Percentiles rank a stretch among this genome's conserved stretches.
phyloP scores from a whole-genome alignment of 257 asterid species.

The Ophiorrhiza pumila region DNA sequence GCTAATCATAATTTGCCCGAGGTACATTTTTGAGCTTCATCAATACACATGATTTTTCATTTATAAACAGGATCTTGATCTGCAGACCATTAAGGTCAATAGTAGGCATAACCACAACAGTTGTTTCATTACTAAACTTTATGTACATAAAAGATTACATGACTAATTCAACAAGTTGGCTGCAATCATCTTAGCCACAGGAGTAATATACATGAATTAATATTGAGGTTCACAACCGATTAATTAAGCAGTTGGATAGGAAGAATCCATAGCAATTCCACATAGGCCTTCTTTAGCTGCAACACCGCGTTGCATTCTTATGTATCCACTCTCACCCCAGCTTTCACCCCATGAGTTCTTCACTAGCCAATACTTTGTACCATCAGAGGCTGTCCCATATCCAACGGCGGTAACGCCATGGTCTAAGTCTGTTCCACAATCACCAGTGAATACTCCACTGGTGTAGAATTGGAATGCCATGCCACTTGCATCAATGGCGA shows the following conservation, averaged over 20 bases:
- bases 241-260: constrained; percentile 37
- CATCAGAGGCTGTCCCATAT: constrained; percentile 14
- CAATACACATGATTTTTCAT: too few relatives aligned
- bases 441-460: constrained; percentile 23
- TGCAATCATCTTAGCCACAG: too few relatives aligned
- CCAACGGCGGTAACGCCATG: constrained; percentile 25
- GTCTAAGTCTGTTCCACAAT: constrained; percentile 22
- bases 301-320: constrained; percentile 19
- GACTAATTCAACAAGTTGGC: too few relatives aligned
- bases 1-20: too few relatives aligned
- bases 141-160: neutral
- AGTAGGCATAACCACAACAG: neutral
- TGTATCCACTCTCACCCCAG: constrained; percentile 24
- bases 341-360: constrained; percentile 22
- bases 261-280: constrained; percentile 41
- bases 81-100: too few relatives aligned
- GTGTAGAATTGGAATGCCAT: constrained; percentile 16
- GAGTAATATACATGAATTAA: neutral
- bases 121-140: neutral
- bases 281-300: constrained; percentile 25
- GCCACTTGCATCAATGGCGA: constrained; percentile 23
- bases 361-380: constrained; percentile 23
- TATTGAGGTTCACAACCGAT: neutral
- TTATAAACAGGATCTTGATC: too few relatives aligned
- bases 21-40: too few relatives aligned